phyloP scores from a whole-genome alignment of 306 rosid species.

The Sicyos edulis region DNA sequence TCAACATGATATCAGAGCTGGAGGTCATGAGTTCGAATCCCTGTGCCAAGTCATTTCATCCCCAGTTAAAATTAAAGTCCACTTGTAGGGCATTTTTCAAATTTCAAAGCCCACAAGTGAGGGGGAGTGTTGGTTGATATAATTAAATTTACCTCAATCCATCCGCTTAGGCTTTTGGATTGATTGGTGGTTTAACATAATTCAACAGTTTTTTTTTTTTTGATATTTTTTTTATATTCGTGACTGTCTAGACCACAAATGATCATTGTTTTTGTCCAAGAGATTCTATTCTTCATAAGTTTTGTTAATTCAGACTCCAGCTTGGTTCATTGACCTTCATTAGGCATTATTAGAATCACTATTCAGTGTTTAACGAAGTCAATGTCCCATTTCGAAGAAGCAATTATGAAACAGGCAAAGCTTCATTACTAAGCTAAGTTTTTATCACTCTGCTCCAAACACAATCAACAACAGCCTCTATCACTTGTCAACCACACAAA shows the following conservation, averaged over 20 bases:
- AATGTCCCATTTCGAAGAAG: not conserved
- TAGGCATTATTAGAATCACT: not conserved
- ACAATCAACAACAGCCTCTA: not conserved
- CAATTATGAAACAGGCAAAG: constrained; percentile 2
- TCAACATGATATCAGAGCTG: too few relatives aligned
- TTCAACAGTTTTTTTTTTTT: not conserved
- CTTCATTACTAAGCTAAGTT: constrained; percentile 20
- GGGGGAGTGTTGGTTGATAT: too few relatives aligned
- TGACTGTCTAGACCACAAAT: too few relatives aligned
- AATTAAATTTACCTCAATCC: too few relatives aligned
- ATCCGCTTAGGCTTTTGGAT: too few relatives aligned
- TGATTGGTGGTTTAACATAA: too few relatives aligned
- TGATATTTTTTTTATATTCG: too few relatives aligned
- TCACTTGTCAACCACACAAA: constrained; percentile 4
- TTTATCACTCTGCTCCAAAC: not conserved
- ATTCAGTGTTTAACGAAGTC: not conserved
- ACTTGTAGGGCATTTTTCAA: too few relatives aligned
- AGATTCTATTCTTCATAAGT: constrained; percentile 9
- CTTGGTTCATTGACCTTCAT: constrained; percentile 10
- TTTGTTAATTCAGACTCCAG: constrained; percentile 12
- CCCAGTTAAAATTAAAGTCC: too few relatives aligned
- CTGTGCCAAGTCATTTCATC: too few relatives aligned
- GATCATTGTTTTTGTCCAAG: not conserved
- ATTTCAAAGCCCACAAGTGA: too few relatives aligned
- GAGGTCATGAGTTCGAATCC: too few relatives aligned